These are phyloP conservation scores for Jatropha podagrica DNA, from an alignment of 441 rosid genomes.

Conservation along the genomic window DNA sequence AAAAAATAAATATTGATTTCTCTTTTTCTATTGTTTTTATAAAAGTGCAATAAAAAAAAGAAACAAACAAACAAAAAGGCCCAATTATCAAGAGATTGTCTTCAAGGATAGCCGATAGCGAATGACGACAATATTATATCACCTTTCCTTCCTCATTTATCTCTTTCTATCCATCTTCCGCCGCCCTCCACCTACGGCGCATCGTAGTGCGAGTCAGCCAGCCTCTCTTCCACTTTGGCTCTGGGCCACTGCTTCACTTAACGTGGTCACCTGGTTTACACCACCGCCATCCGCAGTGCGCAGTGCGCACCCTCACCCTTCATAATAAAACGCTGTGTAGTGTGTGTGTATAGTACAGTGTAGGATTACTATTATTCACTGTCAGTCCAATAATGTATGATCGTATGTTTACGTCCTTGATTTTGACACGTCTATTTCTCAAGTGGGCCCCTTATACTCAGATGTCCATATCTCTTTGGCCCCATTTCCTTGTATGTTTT, in stretches of 20 bases:
- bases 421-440: not conserved
- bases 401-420: not conserved
- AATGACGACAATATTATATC: constrained; percentile 17
- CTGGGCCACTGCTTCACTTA: not conserved
- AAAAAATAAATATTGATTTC: too few species aligned
- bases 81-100: constrained; percentile 4
- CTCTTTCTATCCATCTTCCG: not conserved
- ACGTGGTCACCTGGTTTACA: not conserved
- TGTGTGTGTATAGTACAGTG: too few species aligned
- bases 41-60: not conserved
- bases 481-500: not conserved
- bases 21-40: not conserved
- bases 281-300: not conserved
- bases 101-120: not conserved
- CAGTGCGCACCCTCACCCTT: not conserved
- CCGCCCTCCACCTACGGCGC: constrained; percentile 22
- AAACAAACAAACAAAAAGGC: not conserved
- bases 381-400: constrained; percentile 12
- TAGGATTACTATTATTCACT: not conserved
- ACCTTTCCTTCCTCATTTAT: not conserved
- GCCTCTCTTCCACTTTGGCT: not conserved
- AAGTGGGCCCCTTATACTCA: not conserved
- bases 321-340: not conserved
- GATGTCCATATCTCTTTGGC: not conserved
- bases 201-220: constrained; percentile 14